Conservation (phyloP, 2,329 filamentous ascomycete genomes). For the Aspergillus sp. region DNA sequence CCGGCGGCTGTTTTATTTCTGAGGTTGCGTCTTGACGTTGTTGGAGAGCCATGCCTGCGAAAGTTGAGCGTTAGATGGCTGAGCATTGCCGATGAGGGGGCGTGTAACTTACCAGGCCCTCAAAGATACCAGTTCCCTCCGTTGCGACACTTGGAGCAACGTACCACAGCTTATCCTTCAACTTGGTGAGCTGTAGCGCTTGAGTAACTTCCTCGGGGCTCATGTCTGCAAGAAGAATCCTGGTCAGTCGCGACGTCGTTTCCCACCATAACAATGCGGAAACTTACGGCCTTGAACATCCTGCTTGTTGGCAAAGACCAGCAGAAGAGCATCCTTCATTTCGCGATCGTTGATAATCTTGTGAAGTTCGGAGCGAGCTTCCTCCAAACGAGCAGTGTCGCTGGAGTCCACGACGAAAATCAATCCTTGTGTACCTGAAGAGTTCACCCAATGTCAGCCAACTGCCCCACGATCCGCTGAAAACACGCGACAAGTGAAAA, state of each 20-base stretch:
- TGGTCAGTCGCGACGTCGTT: slow-evolving; percentile 18
- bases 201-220: slow-evolving; percentile 78
- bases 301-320: slow-evolving; percentile 99
- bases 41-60: slow-evolving; percentile 73
- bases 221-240: slow-evolving; percentile 61
- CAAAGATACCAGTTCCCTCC: slow-evolving; percentile 76
- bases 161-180: slow-evolving; percentile 84
- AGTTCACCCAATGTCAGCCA: slow-evolving; percentile 10
- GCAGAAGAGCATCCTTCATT: slow-evolving; percentile 90
- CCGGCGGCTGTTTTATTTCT: slow-evolving; percentile 36
- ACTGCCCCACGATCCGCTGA: neutral
- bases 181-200: slow-evolving; percentile 70
- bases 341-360: slow-evolving; percentile 97
- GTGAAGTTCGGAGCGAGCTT: slow-evolving; percentile 90
- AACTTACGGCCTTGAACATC: slow-evolving; percentile 77
- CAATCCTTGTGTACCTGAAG: slow-evolving; percentile 84
- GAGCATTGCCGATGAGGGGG: neutral
- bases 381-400: slow-evolving; percentile 86
- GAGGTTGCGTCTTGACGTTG: slow-evolving; percentile 68
- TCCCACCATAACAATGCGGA: neutral
- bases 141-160: slow-evolving; percentile 82
- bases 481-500: neutral
- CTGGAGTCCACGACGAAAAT: slow-evolving; percentile 99
- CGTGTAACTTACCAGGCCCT: slow-evolving; percentile 64
- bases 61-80: slow-evolving; percentile 21